A percentile compares a stretch with the other conserved stretches of the same genome.
Conservation (phyloP, 177 flowering plant species). For the Telopea speciosissima region DNA sequence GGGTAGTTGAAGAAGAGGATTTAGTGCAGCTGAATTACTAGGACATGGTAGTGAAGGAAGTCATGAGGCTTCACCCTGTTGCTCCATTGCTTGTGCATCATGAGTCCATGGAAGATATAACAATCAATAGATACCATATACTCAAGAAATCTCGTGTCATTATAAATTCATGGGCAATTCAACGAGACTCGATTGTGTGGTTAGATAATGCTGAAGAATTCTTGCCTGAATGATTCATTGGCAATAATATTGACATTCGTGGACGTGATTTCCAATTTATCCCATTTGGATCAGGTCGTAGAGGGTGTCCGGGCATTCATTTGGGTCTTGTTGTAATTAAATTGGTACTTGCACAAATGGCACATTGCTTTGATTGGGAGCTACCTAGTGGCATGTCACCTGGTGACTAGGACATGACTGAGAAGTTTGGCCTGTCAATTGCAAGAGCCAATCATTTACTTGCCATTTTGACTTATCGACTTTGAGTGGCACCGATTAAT, state of each 20-base stretch:
- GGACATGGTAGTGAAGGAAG: background rate
- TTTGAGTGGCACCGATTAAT: background rate
- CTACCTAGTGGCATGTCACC: background rate
- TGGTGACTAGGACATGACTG: slow-evolving; percentile 5
- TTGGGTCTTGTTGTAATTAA: background rate
- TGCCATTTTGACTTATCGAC: background rate
- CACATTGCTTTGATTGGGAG: too few species aligned
- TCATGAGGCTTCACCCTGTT: slow-evolving; percentile 7
- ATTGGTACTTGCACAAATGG: background rate
- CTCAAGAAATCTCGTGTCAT: slow-evolving; percentile 6
- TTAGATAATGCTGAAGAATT: slow-evolving; percentile 3
- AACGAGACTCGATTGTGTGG: slow-evolving; percentile 2
- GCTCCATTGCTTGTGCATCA: slow-evolving; percentile 6
- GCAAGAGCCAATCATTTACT: slow-evolving; percentile 2
- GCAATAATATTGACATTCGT: background rate
- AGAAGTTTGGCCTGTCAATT: background rate
- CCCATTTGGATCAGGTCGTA: slow-evolving; percentile 13
- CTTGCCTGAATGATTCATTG: slow-evolving; percentile 3
- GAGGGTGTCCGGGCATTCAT: slow-evolving; percentile 8
- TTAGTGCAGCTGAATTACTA: background rate
- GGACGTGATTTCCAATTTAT: slow-evolving; percentile 7
- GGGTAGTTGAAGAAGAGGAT: slow-evolving; percentile 16
- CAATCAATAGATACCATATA: slow-evolving; percentile 1
- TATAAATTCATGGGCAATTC: slow-evolving; percentile 6
- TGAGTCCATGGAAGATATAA: slow-evolving; percentile 4